phyloP scores from a whole-genome alignment of 2,329 filamentous ascomycete species.

The Aspergillus niger region DNA sequence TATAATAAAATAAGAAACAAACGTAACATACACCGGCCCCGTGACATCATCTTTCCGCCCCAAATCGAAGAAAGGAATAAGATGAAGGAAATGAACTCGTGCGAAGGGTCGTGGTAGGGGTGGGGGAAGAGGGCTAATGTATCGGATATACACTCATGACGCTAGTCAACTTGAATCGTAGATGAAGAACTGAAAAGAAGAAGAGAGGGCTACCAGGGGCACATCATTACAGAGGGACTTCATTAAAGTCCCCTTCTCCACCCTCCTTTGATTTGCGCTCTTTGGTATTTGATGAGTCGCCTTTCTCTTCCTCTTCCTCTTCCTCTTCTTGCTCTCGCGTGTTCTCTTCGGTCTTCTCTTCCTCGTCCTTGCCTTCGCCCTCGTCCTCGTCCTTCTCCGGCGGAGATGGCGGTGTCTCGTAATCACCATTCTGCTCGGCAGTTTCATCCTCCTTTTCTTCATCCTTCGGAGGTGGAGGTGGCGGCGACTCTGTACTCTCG shows the following conservation, averaged over 20 bases:
- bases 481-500: conserved; percentile 26
- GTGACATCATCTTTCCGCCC: background rate
- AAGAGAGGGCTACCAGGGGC: conserved; percentile 10
- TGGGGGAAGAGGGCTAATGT: conserved; percentile 5
- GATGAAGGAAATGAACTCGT: conserved; percentile 16
- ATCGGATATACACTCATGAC: conserved; percentile 6
- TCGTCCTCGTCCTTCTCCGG: conserved; percentile 14
- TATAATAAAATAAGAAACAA: background rate
- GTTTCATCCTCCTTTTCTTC: conserved; percentile 24
- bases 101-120: conserved; percentile 15
- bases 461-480: conserved; percentile 35
- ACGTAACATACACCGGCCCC: background rate
- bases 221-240: conserved; percentile 34
- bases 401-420: background rate
- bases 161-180: conserved; percentile 3
- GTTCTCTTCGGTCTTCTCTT: conserved; percentile 19
- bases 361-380: conserved; percentile 13
- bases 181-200: conserved; percentile 21
- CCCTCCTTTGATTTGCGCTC: conserved; percentile 36
- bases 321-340: conserved; percentile 23
- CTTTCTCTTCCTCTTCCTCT: conserved; percentile 20
- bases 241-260: conserved; percentile 38
- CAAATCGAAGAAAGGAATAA: background rate
- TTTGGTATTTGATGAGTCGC: conserved; percentile 19
- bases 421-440: conserved; percentile 9